A percentile compares a stretch with the other conserved stretches of the same genome.
Evolutionary conservation across 352 stramenopile species (phyloP).

Genomic region (Phytophthora macrochlamydospora): DNA sequence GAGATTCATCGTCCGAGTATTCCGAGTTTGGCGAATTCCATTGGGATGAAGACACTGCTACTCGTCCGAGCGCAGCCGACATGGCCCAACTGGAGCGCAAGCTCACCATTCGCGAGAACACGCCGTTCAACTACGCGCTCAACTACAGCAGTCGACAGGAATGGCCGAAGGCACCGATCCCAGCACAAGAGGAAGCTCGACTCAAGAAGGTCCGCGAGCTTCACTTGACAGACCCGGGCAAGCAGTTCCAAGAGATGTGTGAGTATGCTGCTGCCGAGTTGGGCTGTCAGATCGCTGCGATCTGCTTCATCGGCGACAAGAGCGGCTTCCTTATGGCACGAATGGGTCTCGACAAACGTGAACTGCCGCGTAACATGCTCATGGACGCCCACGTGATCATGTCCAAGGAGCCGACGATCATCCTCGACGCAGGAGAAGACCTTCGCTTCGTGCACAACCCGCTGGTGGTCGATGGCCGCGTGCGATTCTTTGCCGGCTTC

Average conservation of each 20-base stretch:
- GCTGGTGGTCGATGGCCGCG: constrained; percentile 69
- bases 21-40: constrained; percentile 58
- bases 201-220: constrained; percentile 77
- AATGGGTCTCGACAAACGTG: constrained; percentile 75
- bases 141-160: constrained; percentile 83
- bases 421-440: constrained; percentile 83
- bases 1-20: constrained; percentile 35
- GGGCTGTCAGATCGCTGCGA: constrained; percentile 80
- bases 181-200: constrained; percentile 60
- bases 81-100: constrained; percentile 63
- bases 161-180: constrained; percentile 81
- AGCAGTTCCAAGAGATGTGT: constrained; percentile 89
- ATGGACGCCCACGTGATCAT: constrained; percentile 86
- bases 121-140: constrained; percentile 79
- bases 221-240: constrained; percentile 74
- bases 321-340: constrained; percentile 86
- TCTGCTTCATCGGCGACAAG: constrained; percentile 88
- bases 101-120: constrained; percentile 75
- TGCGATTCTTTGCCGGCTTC: constrained; percentile 87
- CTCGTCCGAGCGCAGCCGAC: constrained; percentile 52
- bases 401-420: constrained; percentile 71
- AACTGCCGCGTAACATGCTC: constrained; percentile 79
- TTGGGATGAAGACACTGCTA: constrained; percentile 32
- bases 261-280: constrained; percentile 83
- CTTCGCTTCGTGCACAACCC: constrained; percentile 83